Evolutionary conservation across 2,329 filamentous ascomycete species (phyloP), one percentile per base, ranked within the genome.

Genomic region (Penicillium aurantiogriseum): DNA sequence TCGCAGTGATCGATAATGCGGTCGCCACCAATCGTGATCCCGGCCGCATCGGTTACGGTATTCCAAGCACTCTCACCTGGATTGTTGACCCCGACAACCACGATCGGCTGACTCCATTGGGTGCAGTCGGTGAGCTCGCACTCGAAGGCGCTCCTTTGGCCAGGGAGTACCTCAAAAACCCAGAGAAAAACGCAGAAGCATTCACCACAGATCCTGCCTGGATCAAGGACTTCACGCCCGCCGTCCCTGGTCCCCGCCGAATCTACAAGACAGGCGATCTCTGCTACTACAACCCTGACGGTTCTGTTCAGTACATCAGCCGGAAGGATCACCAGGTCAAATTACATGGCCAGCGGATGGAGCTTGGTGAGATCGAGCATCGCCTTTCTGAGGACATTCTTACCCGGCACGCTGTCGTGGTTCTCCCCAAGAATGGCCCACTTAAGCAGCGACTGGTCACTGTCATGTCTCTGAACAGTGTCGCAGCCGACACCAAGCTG

Each of bases 321-420:
- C 81, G 88, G 43, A 87, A 85, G 64, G 87, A 89, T 61, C 81
- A 82, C 43, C 86, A 87, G 68, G 83, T 88, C 58, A 89, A 90
- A 69, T 71, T 89, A 13, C 77, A 81, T 9, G 89, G 89, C 15
- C 86, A 84, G 63, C 78, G 87, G 48, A 83, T 88, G 62, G 89
- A 86, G 72, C 79, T 86, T 45, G 79, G 75, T 45, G 81, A 80
- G 65, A 80, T 80, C 23, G 73, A 76, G 45, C 69, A 71, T 58
- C 70, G 73, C n/a, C 62, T 76, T 10, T 61, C 67, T 33, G 69
- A 68, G n/a, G 64, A 72, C 50, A 13, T 56, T n/a, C 65, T 60
- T 6, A 61, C 79, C 13, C 72, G 69, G 35, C 72, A 79, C 57
- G 74, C 72, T 4, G 71, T 80, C 47, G 77, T 80, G 3, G 68